Conservation (phyloP, 1,284 basidiomycete species). For the Exobasidium rhododendri region DNA sequence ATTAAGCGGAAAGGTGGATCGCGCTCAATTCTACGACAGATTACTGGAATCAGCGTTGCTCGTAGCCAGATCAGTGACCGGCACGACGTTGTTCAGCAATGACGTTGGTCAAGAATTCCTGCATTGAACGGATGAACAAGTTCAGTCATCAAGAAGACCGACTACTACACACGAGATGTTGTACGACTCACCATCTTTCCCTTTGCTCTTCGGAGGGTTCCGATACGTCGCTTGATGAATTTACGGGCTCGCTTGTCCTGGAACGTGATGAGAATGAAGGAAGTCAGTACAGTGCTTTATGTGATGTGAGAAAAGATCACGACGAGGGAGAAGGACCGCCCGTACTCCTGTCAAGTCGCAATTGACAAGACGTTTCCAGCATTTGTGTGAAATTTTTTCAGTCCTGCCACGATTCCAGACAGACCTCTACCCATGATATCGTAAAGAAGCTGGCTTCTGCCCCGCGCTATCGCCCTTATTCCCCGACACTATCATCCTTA, state of each 20-base stretch:
- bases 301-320: not conserved
- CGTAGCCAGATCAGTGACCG: constrained; percentile 38
- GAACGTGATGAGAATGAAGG: not conserved
- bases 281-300: constrained; percentile 6
- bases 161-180: not conserved
- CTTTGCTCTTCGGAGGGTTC: constrained; percentile 54
- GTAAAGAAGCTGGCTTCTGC: too few species aligned
- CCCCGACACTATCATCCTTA: not conserved
- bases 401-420: too few species aligned
- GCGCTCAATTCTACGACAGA: too few species aligned
- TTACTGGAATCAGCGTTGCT: too few species aligned
- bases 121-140: constrained; percentile 14
- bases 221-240: constrained; percentile 54
- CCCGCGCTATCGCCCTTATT: not conserved
- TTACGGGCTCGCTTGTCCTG: constrained; percentile 55
- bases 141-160: not conserved
- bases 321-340: not conserved
- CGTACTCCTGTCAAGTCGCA: too few species aligned
- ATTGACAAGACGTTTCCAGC: too few species aligned
- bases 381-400: too few species aligned
- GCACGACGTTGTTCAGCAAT: constrained; percentile 53
- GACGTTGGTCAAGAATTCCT: constrained; percentile 45
- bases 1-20: not conserved
- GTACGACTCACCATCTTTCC: constrained; percentile 23
- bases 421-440: too few species aligned